Percentiles rank a stretch among this genome's conserved stretches.
Evolutionary conservation across 1,284 basidiomycete genomes (phyloP).

Genomic region (Heterobasidion annosum): DNA sequence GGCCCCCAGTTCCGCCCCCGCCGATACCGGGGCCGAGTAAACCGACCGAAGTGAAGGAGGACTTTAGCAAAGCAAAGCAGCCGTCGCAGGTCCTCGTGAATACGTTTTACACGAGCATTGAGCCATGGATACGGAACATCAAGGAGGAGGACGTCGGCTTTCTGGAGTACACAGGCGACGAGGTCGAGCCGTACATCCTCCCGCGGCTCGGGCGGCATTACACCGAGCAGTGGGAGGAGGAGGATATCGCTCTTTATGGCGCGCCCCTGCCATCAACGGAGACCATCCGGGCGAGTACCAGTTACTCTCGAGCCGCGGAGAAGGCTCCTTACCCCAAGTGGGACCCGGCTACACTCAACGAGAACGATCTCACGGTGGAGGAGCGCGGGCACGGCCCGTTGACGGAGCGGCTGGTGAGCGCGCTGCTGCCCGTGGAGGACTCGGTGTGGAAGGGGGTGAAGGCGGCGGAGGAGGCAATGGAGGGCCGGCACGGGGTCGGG

Average conservation of each 20-base stretch:
- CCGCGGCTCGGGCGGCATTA: conserved; percentile 88
- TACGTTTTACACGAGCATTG: conserved; percentile 80
- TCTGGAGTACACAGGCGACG: conserved; percentile 81
- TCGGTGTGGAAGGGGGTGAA: conserved; percentile 66
- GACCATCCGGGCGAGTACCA: conserved; percentile 20
- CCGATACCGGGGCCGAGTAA: conserved; percentile 75
- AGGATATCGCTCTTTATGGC: conserved; percentile 58
- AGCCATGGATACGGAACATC: conserved; percentile 78
- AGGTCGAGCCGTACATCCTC: conserved; percentile 78
- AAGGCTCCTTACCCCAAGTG: conserved; percentile 47
- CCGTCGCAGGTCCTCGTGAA: conserved; percentile 55
- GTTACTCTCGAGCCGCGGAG: conserved; percentile 21
- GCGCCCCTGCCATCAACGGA: conserved; percentile 31
- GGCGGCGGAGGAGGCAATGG: conserved; percentile 76
- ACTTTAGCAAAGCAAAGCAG: conserved; percentile 79
- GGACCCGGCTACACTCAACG: conserved; percentile 65
- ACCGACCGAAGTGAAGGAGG: conserved; percentile 74
- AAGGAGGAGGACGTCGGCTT: conserved; percentile 90
- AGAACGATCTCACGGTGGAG: conserved; percentile 55
- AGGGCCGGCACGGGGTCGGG: conserved; percentile 64
- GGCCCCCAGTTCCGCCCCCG: conserved; percentile 58
- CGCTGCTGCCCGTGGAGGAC: conserved; percentile 61
- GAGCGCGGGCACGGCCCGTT: conserved; percentile 72
- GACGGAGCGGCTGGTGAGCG: conserved; percentile 75
- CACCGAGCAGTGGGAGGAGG: conserved; percentile 85